Conservation (phyloP, 768 basidiomycete genomes). For the Lactarius sanguifluus region DNA sequence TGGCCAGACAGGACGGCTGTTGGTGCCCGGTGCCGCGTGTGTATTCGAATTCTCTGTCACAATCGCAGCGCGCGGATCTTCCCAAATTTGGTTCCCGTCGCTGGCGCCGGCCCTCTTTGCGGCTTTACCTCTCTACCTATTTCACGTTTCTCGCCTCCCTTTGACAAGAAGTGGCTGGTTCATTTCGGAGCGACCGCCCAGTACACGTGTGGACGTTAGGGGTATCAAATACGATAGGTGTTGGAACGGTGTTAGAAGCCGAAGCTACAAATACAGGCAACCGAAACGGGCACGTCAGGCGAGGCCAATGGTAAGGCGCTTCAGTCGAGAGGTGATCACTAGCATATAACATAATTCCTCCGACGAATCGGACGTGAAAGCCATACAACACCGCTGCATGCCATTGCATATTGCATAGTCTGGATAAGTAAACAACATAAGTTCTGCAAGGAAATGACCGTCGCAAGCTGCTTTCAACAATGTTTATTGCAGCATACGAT, state of each 20-base stretch:
- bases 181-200: background rate
- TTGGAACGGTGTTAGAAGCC: background rate
- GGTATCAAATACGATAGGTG: background rate
- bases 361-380: conserved; percentile 1
- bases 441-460: conserved; percentile 1
- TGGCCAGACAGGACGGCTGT: too few species aligned
- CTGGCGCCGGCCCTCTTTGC: background rate
- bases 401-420: conserved; percentile 1
- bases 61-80: too few species aligned
- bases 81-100: background rate
- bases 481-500: conserved; percentile 18
- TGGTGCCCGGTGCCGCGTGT: too few species aligned
- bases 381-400: conserved; percentile 2
- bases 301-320: background rate
- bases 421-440: conserved; percentile 17
- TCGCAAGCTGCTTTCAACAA: conserved; percentile 10
- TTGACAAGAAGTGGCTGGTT: background rate
- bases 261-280: background rate
- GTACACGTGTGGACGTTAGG: background rate
- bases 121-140: too few species aligned
- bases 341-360: background rate
- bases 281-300: background rate
- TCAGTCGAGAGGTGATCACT: background rate
- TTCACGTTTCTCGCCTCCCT: background rate
- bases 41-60: too few species aligned